Conservation (phyloP, 2,329 filamentous ascomycete genomes). For the Calonectria pauciramosa region DNA sequence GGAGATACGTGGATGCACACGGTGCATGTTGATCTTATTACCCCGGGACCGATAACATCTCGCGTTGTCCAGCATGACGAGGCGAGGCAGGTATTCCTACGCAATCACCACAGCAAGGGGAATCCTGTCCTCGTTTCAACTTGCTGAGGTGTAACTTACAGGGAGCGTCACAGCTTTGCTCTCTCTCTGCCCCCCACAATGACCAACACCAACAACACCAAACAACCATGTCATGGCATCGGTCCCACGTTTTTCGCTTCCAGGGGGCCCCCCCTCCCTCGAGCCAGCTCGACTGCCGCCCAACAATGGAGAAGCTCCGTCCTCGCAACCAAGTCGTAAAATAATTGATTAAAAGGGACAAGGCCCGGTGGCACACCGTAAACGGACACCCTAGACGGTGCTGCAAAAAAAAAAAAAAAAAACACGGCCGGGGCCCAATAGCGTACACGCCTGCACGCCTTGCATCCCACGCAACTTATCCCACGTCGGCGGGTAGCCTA, state of each 20-base stretch:
- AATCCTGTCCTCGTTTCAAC: conserved; percentile 7
- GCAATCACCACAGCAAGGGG: background rate
- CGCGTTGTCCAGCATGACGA: background rate
- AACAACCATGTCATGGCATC: background rate
- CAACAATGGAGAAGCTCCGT: conserved; percentile 3
- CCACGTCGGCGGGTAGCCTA: conserved; percentile 23
- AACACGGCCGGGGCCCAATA: background rate
- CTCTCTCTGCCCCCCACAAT: background rate
- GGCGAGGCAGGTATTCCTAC: background rate
- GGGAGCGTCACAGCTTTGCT: background rate
- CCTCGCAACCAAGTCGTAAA: conserved; percentile 4
- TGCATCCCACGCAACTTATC: conserved; percentile 15
- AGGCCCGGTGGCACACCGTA: conserved; percentile 1
- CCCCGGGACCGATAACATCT: background rate
- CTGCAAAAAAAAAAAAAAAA: conserved; percentile 2
- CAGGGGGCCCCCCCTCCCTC: background rate
- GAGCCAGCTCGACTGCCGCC: background rate
- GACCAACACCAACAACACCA: background rate
- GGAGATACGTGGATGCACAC: conserved; percentile 1
- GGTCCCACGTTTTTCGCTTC: conserved; percentile 13
- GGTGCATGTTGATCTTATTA: background rate
- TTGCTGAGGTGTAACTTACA: background rate
- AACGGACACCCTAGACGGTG: background rate
- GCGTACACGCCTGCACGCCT: conserved; percentile 8
- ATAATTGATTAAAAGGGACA: background rate